Evolutionary conservation across 129 eudicot species (phyloP), one percentile per base, ranked within the genome.

Genomic region (Pittosporum tobira): DNA sequence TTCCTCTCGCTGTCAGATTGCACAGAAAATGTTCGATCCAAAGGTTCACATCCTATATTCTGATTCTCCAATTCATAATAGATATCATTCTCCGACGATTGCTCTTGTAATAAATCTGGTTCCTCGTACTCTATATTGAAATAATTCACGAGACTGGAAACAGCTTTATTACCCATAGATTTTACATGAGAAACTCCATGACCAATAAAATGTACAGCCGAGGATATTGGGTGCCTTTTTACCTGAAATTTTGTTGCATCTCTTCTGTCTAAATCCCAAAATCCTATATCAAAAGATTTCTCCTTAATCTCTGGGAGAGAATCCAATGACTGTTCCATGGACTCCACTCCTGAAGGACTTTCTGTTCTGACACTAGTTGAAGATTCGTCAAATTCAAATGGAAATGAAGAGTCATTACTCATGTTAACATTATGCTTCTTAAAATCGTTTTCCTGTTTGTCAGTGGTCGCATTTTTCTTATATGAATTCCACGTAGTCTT

Each of bases 141-240:
- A 64, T 59, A 78, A 38, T 65, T 78, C 48, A 77, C 84, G 25
- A 78, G 43, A 73, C 66, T 73, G 15, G 84, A 42, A 56, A 78
- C 74, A 2, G 84, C 77, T 15, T 53, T 78, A 56, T 78, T 78
- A 8, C 79, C 76, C 3, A 78, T 57, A 8, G 77, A 69, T 50
- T 78, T 74, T 29, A 78, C 77, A 1, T 78, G 79, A 21, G 76
- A 70, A 61, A 74, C 84, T 13, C 84, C 73, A 9, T 78, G 76
- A 24, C 79, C 79, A 0, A 78, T 54, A 48, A 78, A 57, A 73
- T 78, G 79, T 55, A 70, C 76, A 28, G 84, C 84, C 9, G 84
- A 73, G 29, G 61, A 67, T 46, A 78, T 55, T 1, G 79, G 76
- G 20, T 49, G 61, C 49, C 56, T 64, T 6, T 69, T 78, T 1